Base-by-base conservation (phyloP, 2,329 filamentous ascomycete species). In the Kalmusia sp. region DNA sequence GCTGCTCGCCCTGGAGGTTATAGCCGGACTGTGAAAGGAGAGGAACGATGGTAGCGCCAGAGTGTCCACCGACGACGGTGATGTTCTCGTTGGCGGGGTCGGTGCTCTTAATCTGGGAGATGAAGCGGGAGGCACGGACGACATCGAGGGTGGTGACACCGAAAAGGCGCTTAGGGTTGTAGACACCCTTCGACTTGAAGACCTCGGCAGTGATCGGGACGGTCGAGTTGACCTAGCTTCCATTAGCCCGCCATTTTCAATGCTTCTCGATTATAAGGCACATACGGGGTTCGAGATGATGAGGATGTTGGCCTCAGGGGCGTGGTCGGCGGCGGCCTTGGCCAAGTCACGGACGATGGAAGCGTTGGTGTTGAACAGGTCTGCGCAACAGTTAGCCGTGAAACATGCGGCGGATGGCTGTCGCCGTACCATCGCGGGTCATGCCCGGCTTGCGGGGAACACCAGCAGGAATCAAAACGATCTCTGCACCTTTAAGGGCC, bases 341-440 rank as follows among this genome's bases (percentile, higher is more conserved):
- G 93, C 93, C 65, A 99, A 88, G 81, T 98, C 95, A 75, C 93
- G 93, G 77, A 99, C 95, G 79, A 99, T 99, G 77, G 92, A 96
- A 79, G 95, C 95, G 81, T 99, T 99, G 86, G 93, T 99, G 88
- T 98, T 98, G 92, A 99, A 99, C 63, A 99, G 89, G 78, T 99
- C 93, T 87, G 54, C 21, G n/a, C 9, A 38, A 28, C 17, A 5
- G 49, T 68, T 39, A 69, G 55, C 37, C 28, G 35, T 49, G 50
- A 27, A 35, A 38, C 47, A 21, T 38, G 33, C 12, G 7, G 24
- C n/a, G 8, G 21, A 17, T 3, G 17, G 25, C 34, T 25, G 38
- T 14, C 31, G 52, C 15, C 79, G 59, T 81, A 87, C 85, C 85
- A 81, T 99, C 95, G 85, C 95, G 93, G 82, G 91, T 96, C 95